Evolutionary conservation across 768 basidiomycete genomes (phyloP), one percentile per base, ranked within the genome.

Genomic region (Rhodotorula graminis): DNA sequence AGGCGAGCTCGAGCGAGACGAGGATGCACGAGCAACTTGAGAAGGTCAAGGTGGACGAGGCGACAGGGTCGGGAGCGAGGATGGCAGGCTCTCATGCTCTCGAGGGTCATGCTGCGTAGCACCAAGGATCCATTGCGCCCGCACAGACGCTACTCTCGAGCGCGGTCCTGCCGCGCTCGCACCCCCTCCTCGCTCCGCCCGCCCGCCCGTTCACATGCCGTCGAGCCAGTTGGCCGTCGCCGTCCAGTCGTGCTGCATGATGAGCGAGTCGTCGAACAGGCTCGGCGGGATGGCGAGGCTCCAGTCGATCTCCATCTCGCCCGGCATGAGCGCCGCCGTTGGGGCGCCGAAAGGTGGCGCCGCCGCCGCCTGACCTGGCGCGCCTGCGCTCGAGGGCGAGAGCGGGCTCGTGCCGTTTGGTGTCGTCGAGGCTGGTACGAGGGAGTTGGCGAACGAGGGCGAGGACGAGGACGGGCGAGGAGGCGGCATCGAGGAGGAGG

Each of bases 251-350:
- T 50, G 49, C n/a, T 52, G 58, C 37, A 31, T 27, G 16, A 67
- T 15, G 49, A n/a, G 25, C 50, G 66, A 49, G 42, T 67, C 66
- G 66, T 67, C 66, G 23, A 67, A 61, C 18, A 67, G 21, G 19
- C 37, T 40, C 33, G 31, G 62, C 50, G 49, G 59, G 27, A 49
- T 21, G 11, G 57, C 53, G 27, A 47, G 16, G 12, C 9, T 7
- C 66, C 66, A 67, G 59, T 67, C 59, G 59, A 61, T 23, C 25
- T 67, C 66, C 25, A 67, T 19, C 58, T 67, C 66, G 31, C 66
- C 66, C 21, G 66, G 66, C 37, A 67, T 60, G 18, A 67, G 66
- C 27, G 66, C 66, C 14, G 59, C 58, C n/a, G 58, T 53, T 4
- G 49, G 14, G 59, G 29, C 52, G 25, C 50, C 25, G 14, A n/a